Evolutionary conservation across 441 rosid species (phyloP), one percentile per base, ranked within the genome.

Genomic region (Croton laevigatus): DNA sequence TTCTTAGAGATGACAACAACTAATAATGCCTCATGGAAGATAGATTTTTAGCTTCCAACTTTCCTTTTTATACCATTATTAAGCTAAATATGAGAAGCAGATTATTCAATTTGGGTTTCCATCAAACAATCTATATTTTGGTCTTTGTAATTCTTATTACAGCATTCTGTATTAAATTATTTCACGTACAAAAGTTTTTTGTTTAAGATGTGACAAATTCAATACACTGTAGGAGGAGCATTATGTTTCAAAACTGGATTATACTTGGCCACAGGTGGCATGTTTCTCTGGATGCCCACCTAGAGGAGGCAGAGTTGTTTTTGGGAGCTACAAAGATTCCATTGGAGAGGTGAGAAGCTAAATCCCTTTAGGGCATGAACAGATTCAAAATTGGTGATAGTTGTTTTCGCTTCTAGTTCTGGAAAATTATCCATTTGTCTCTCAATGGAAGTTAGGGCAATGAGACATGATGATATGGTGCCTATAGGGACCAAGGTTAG

Each of bases 241-340:
- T 80, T 85, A 82, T 68, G 77, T 88, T 75, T 85, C 92, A 52
- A 83, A 84, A 79, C 85, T 91, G 85, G 86, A 85, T 32, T 89
- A 87, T 84, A 73, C 86, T 27, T 88, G 98, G 94, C 97, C 97
- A 20, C 96, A 89, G 62, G 82, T 91, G 70, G 80, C 86, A 0
- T 94, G 91, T 45, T 74, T 84, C 69, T 76, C 93, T 34, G 94
- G 89, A 66, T 85, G 78, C 76, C 96, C 96, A 45, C 70, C 89
- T 38, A 85, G 96, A 73, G 95, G 93, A 38, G 75, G 84, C 81
- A 88, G 93, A 80, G 76, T 76, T 66, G 86, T 91, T 36, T 66
- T 94, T 73, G 87, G 76, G 59, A 91, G 86, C 83, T 94, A 76
- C 69, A 76, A 53, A 67, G 96, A 94, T 74, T 85, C 87, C 62